Conservation (phyloP, 2,329 filamentous ascomycete genomes). For the Diaporthe aspalathi region DNA sequence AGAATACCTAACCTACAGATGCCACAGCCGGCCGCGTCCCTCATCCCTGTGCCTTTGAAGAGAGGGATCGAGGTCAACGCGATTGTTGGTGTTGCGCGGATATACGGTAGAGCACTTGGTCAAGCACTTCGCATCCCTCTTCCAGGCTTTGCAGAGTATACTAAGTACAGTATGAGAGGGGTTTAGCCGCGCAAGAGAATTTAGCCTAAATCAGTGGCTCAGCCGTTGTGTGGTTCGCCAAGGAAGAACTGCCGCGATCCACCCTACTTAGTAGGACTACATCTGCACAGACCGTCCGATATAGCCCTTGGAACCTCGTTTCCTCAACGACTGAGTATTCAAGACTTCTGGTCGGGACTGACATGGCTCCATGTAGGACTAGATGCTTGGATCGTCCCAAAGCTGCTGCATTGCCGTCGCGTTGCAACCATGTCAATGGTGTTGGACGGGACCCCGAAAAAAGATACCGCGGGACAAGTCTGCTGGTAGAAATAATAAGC, state of each 20-base stretch:
- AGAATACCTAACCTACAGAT: neutral
- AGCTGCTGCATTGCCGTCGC: neutral
- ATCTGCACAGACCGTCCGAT: neutral
- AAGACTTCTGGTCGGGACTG: neutral
- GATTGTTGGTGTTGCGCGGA: neutral
- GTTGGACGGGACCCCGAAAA: neutral
- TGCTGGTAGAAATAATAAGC: neutral
- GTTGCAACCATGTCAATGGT: neutral
- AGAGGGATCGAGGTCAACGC: neutral
- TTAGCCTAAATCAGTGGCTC: slow-evolving; percentile 22
- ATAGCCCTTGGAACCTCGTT: too few relatives aligned
- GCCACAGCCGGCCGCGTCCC: neutral
- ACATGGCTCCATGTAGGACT: neutral
- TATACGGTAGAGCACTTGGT: neutral
- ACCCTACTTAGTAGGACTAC: too few relatives aligned
- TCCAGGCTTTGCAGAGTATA: neutral
- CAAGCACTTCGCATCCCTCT: too few relatives aligned
- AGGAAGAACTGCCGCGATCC: neutral
- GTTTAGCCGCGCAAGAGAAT: slow-evolving; percentile 7
- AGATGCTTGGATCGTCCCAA: neutral
- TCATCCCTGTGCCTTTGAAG: neutral
- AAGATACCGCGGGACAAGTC: neutral
- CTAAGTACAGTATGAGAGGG: neutral
- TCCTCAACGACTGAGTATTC: neutral
- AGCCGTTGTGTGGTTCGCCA: neutral